Evolutionary conservation across 805 yeast species (phyloP).

Genomic region (Pichia exigua): DNA sequence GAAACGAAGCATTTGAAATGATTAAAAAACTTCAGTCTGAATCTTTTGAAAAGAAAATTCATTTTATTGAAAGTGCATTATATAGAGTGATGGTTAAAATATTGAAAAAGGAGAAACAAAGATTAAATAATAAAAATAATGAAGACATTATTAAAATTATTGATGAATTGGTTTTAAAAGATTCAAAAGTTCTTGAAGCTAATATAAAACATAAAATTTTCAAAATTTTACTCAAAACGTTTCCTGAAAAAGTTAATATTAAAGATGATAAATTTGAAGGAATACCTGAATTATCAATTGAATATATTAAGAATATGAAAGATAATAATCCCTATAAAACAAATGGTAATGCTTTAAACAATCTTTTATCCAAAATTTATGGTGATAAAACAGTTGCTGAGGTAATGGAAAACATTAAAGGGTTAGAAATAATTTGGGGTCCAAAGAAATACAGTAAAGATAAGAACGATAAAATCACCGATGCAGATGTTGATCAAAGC

Average conservation of each 20-base stretch:
- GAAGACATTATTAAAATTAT: neutral
- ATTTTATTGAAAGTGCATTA: constrained; percentile 27
- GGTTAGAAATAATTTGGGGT: constrained; percentile 11
- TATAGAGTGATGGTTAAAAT: constrained; percentile 34
- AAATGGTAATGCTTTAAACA: constrained; percentile 36
- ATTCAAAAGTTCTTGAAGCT: neutral
- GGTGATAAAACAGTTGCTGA: constrained; percentile 28
- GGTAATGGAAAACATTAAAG: constrained; percentile 1
- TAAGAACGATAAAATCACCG: constrained; percentile 15
- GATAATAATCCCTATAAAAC: constrained; percentile 31
- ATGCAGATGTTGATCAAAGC: constrained; percentile 12
- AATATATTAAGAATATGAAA: constrained; percentile 25
- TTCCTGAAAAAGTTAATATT: constrained; percentile 11
- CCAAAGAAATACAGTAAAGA: constrained; percentile 9
- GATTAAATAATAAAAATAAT: neutral
- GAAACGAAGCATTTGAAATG: constrained; percentile 36
- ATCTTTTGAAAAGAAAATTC: constrained; percentile 41
- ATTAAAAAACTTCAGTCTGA: constrained; percentile 39
- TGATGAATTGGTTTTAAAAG: constrained; percentile 2
- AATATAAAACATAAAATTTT: constrained; percentile 17
- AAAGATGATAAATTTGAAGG: neutral
- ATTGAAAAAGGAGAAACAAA: constrained; percentile 20
- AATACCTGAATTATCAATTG: constrained; percentile 14
- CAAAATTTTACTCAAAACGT: constrained; percentile 11
- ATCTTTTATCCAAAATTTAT: constrained; percentile 40